phyloP scores from a whole-genome alignment of 2,329 filamentous ascomycete genomes.

The Exserohilum rostratum region DNA sequence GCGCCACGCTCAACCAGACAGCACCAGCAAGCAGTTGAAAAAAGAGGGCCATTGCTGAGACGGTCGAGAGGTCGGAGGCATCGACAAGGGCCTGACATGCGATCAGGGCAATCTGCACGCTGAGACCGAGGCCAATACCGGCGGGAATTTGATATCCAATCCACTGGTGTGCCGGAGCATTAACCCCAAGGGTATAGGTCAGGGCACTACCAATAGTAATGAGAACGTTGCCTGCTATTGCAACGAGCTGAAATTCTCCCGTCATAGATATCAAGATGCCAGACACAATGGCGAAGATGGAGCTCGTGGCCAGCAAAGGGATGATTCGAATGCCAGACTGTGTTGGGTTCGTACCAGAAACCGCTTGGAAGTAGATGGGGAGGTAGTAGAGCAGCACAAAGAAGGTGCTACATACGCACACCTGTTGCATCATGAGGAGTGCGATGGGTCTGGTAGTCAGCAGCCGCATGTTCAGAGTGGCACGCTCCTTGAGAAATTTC shows the following conservation, averaged over 20 bases:
- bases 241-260: not conserved
- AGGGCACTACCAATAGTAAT: not conserved
- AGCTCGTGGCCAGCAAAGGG: not conserved
- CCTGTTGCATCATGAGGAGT: not conserved
- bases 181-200: not conserved
- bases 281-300: not conserved
- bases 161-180: not conserved
- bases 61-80: not conserved
- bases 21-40: not conserved
- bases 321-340: not conserved
- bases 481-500: not conserved
- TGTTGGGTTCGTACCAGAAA: not conserved
- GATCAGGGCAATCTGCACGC: not conserved
- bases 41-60: not conserved
- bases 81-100: not conserved
- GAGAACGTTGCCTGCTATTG: not conserved
- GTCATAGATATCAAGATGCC: not conserved
- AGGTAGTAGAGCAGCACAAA: not conserved
- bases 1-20: not conserved
- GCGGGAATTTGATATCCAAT: not conserved
- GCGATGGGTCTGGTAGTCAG: not conserved
- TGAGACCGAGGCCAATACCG: not conserved
- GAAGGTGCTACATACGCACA: not conserved
- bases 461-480: not conserved
- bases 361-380: not conserved